Percentiles rank a stretch among this genome's conserved stretches.
phyloP scores from a whole-genome alignment of 192 early-diverging fungal genomes.

The Umbelopsis isabellina region DNA sequence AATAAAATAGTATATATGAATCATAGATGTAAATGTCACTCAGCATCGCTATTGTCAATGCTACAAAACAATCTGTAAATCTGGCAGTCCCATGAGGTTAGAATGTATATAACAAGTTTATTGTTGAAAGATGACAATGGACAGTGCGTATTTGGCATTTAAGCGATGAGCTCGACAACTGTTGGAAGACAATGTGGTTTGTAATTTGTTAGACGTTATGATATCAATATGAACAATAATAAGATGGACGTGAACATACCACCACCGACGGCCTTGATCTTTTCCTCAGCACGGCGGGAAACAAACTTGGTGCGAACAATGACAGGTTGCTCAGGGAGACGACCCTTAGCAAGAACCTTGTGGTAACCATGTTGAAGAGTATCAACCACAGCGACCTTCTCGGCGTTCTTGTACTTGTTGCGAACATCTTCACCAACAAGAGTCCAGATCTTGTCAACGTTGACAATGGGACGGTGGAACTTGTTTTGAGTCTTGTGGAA shows the following conservation, averaged over 20 bases:
- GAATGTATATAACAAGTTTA: constrained; percentile 15
- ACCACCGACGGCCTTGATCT: constrained; percentile 97
- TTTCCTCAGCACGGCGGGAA: constrained; percentile 91
- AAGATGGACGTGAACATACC: not conserved
- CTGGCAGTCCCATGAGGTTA: not conserved
- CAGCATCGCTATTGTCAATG: not conserved
- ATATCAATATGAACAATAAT: not conserved
- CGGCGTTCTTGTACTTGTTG: constrained; percentile 79
- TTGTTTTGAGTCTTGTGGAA: constrained; percentile 95
- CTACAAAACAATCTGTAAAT: not conserved
- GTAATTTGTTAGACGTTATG: not conserved
- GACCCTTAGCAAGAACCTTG: constrained; percentile 96
- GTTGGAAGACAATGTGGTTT: not conserved
- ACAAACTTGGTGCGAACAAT: constrained; percentile 95
- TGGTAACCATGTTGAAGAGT: constrained; percentile 79
- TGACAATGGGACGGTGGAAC: constrained; percentile 84
- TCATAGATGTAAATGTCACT: not conserved
- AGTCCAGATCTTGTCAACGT: constrained; percentile 93
- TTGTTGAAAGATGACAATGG: constrained; percentile 24
- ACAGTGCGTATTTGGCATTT: constrained; percentile 32
- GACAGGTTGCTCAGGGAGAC: constrained; percentile 84
- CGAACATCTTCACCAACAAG: constrained; percentile 86
- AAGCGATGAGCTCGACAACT: constrained; percentile 62
- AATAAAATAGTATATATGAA: not conserved
- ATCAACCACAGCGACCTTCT: constrained; percentile 93